These are phyloP conservation scores for Plasmodium billcollinsi DNA, from an alignment of 169 alveolate genomes.

Conservation along the genomic window DNA sequence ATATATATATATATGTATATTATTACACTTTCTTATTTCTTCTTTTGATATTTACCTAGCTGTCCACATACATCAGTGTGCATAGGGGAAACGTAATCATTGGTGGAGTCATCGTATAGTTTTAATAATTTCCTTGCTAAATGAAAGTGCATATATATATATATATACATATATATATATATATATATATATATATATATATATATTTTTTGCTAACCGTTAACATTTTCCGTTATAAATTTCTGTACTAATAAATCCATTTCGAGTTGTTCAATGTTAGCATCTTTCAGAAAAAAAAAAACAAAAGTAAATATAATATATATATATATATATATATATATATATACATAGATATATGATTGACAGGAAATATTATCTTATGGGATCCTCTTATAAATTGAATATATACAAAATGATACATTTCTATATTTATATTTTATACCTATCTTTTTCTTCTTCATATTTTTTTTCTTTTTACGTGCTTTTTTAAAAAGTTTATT, in stretches of 20 bases:
- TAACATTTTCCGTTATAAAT: conserved; percentile 26
- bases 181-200: neutral
- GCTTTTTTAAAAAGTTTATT: neutral
- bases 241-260: conserved; percentile 40
- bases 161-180: neutral
- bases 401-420: too few relatives aligned
- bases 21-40: neutral
- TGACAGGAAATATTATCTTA: too few relatives aligned
- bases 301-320: neutral
- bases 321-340: too few relatives aligned
- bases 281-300: neutral
- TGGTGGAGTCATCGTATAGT: conserved; percentile 1
- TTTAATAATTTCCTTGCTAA: conserved; percentile 13
- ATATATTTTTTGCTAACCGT: neutral
- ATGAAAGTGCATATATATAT: neutral
- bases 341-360: too few relatives aligned
- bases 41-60: conserved; percentile 19
- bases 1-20: neutral
- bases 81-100: conserved; percentile 23
- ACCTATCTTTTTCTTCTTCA: conserved; percentile 22
- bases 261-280: conserved; percentile 47
- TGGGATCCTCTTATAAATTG: too few relatives aligned
- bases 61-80: conserved; percentile 59
- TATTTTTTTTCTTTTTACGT: neutral
- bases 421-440: neutral